These are phyloP conservation scores for Xerophyta viscosa DNA, from an alignment of 106 monocot species.

Conservation along the genomic window DNA sequence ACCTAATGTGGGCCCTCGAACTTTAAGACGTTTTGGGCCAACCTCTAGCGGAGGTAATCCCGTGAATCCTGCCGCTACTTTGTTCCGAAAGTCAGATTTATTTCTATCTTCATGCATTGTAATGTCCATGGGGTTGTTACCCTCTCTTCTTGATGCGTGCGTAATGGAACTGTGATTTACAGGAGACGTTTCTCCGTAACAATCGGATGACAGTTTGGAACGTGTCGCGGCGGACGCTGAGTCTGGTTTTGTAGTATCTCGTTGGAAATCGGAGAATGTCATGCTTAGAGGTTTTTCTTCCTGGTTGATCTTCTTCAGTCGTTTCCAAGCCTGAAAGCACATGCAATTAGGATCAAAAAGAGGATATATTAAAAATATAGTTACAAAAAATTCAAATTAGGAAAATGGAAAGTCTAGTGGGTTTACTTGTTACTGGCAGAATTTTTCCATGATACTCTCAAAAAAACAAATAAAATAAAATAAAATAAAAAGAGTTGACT, in stretches of 20 bases:
- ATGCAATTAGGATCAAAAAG: no score
- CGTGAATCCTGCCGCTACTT: slow-evolving; percentile 2
- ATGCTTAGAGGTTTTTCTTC: background rate
- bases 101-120: background rate
- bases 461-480: no score
- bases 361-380: no score
- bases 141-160: background rate
- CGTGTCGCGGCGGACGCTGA: background rate
- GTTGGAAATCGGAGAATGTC: background rate
- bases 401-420: no score
- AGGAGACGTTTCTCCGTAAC: background rate
- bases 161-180: background rate
- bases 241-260: background rate
- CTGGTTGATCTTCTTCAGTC: slow-evolving; percentile 16
- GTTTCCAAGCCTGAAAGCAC: slow-evolving; percentile 14
- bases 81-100: slow-evolving; percentile 2
- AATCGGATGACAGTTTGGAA: background rate
- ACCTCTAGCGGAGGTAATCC: slow-evolving; percentile 10
- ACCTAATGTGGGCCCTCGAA: slow-evolving; percentile 18
- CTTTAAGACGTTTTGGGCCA: slow-evolving; percentile 21
- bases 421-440: no score
- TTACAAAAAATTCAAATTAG: no score
- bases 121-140: background rate
- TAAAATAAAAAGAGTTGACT: no score
- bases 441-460: no score